Evolutionary conservation across 2,329 filamentous ascomycete species (phyloP).

Genomic region (Aspergillus sp.): DNA sequence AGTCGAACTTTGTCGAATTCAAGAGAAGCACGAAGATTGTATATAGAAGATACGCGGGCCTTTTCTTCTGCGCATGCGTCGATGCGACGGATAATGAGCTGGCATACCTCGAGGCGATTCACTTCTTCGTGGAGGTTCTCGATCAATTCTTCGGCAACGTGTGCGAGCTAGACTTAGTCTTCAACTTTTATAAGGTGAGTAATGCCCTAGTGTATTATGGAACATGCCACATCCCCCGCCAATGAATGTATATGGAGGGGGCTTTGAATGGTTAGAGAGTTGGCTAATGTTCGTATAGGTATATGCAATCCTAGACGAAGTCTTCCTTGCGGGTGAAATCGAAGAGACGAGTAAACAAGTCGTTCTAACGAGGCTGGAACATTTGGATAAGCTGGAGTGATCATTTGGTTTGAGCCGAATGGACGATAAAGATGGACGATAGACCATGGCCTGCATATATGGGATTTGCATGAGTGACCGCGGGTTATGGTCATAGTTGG

Average conservation of each 20-base stretch:
- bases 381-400: slow-evolving; percentile 93
- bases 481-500: slow-evolving; percentile 19
- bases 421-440: background rate
- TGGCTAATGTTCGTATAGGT: slow-evolving; percentile 55
- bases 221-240: too few species aligned
- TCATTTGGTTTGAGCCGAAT: background rate
- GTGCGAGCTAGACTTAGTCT: slow-evolving; percentile 89
- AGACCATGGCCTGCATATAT: slow-evolving; percentile 1
- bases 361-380: slow-evolving; percentile 87
- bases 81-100: slow-evolving; percentile 99
- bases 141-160: slow-evolving; percentile 99
- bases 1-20: slow-evolving; percentile 97
- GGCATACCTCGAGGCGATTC: slow-evolving; percentile 93
- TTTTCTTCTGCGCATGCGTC: slow-evolving; percentile 99
- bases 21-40: slow-evolving; percentile 77
- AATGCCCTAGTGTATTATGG: too few species aligned
- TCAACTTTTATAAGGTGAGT: slow-evolving; percentile 69
- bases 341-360: slow-evolving; percentile 99
- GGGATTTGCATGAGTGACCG: slow-evolving; percentile 21
- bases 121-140: slow-evolving; percentile 98
- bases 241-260: too few species aligned
- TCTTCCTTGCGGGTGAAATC: slow-evolving; percentile 95
- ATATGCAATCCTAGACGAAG: slow-evolving; percentile 97
- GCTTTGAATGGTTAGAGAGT: background rate
- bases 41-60: slow-evolving; percentile 92